Base-by-base conservation (phyloP, 495 filamentous ascomycete species). In the Neohortaea acidophila region DNA sequence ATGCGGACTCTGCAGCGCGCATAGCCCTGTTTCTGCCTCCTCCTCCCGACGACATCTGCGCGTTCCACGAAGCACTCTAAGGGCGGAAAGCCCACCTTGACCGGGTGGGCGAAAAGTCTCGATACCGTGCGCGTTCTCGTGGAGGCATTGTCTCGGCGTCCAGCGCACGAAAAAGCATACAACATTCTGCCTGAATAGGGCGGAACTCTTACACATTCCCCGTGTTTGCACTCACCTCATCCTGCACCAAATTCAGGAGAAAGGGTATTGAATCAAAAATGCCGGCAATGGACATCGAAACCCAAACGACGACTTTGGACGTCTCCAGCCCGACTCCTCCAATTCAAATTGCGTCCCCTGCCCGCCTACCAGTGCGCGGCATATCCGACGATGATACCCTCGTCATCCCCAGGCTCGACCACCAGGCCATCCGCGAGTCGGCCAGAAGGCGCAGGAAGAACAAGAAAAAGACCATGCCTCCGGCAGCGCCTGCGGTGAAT, bases 401-500 rank as follows among this genome's bases (percentile, higher is more conserved):
- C 21, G 40, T 7, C 10, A 45, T 40, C 2, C 45, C 49, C 20
- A 56, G 54, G 40, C 51, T 62, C 19, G 55, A 62, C 44, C 50
- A 59, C 37, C 52, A 55, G 21, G 30, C 44, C 5, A 48, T 60
- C 18, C 26, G 37, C 21, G 51, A 51, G 38, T 58, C 54, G 28
- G 55, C 55, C 0, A 52, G 46, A 40, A 54, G 58, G 52, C 51
- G 52, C 19, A 76, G 66, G 55, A 72, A 68, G 52, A 63, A 67
- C 50, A 63, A 68, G 44, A 65, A 61, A 52, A 53, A 56, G 34
- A 51, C 37, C 17, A 54, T 53, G 39, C 49, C 51, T 8, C 51
- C 60, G 40, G 70, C 68, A 19, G 62, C 69, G 24, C 71, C 74
- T 27, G 82, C 84, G 28, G 62, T 75, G 44, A 77, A 68, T 21